Evolutionary conservation across 1,139 yeast species (phyloP), one percentile per base, ranked within the genome.

Genomic region (Taiozyma sp.): DNA sequence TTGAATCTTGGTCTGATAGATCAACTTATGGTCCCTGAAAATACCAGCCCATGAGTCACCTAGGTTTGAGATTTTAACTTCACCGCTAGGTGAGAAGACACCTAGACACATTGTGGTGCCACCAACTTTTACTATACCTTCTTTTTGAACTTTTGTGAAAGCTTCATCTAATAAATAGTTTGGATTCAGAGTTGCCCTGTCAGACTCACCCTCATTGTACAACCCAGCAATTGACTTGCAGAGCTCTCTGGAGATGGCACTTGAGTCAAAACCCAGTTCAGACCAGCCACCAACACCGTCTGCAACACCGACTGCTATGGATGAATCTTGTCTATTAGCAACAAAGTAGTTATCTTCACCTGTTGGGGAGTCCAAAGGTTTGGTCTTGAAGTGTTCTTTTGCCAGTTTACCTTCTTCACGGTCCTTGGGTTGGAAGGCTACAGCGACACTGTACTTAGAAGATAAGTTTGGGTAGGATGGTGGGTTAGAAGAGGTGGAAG

Each of bases 201-300:
- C 47, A 2, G 46, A 22, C 34, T 52, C 49, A 7, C 43, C 45
- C 30, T 61, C 49, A 4, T 10, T 19, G 48, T 66, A 66, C 14
- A 64, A 53, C 14, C 63, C 57, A 2, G 67, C 65, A 52, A 77
- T 70, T 8, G 76, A 68, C 16, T 67, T 68, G 58, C 91, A 84
- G 47, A 86, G 68, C 61, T 85, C 92, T 60, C 92, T 72, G 14
- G 89, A 82, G 45, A 87, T 85, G 9, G 92, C 92, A 53, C 87
- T 80, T 2, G 97, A 88, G 66, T 92, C 97, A 60, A 84, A 87
- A 0, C 97, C 97, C 43, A 89, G 84, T 58, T 88, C 93, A 2
- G 90, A 80, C 97, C 98, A 93, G 1, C 98, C 98, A 19, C 98
- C 98, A 7, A 93, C 98, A 22, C 99, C 99, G 68, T 93, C 99